These are phyloP conservation scores for Hypoxylon lenormandii DNA, from an alignment of 495 filamentous ascomycete species.

Conservation along the genomic window DNA sequence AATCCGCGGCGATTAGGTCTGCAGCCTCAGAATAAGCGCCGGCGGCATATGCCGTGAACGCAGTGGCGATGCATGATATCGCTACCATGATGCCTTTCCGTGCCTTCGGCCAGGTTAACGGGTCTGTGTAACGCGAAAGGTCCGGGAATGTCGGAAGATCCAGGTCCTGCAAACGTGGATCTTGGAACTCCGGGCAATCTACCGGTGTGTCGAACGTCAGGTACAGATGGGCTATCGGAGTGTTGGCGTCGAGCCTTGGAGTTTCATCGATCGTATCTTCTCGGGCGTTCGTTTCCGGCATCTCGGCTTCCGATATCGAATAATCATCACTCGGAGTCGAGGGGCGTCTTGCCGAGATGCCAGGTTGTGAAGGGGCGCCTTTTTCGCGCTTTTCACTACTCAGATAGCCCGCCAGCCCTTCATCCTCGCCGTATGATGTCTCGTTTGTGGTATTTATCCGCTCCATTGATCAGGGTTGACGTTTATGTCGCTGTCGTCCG, in stretches of 20 bases:
- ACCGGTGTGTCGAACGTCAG: slow-evolving; percentile 77
- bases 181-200: slow-evolving; percentile 65
- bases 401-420: neutral
- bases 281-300: neutral
- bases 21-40: slow-evolving; percentile 81
- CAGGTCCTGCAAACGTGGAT: slow-evolving; percentile 26
- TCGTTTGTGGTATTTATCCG: neutral
- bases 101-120: slow-evolving; percentile 76
- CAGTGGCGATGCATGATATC: slow-evolving; percentile 79
- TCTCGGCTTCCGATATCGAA: slow-evolving; percentile 1
- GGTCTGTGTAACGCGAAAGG: slow-evolving; percentile 74
- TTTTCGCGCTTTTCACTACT: slow-evolving; percentile 12
- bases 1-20: slow-evolving; percentile 70
- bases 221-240: slow-evolving; percentile 73
- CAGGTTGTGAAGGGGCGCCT: neutral
- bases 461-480: neutral
- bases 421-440: neutral
- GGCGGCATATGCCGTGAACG: slow-evolving; percentile 81
- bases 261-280: slow-evolving; percentile 4
- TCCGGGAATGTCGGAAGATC: slow-evolving; percentile 69
- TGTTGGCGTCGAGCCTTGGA: slow-evolving; percentile 18
- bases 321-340: neutral
- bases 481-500: neutral
- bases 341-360: neutral
- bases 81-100: slow-evolving; percentile 79